phyloP scores from a whole-genome alignment of 441 rosid genomes.

The Gossypium davidsonii region DNA sequence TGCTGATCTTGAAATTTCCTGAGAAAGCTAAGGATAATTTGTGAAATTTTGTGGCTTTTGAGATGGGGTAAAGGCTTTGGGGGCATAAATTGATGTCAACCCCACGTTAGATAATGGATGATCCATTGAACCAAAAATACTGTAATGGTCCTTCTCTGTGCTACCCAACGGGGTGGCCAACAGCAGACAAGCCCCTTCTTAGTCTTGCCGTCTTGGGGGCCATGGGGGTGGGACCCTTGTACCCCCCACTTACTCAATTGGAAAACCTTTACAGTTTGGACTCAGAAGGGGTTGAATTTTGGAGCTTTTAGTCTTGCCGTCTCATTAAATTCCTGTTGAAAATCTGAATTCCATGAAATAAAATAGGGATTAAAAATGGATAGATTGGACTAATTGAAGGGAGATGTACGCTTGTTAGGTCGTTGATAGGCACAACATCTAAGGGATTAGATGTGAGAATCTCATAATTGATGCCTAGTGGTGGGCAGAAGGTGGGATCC shows the following conservation, averaged over 20 bases:
- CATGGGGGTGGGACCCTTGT: constrained; percentile 22
- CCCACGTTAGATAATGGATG: constrained; percentile 25
- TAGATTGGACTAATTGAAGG: neutral
- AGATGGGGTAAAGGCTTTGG: constrained; percentile 17
- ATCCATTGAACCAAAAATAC: constrained; percentile 29
- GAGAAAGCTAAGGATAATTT: constrained; percentile 9
- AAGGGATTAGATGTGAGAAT: constrained; percentile 1
- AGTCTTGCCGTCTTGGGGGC: constrained; percentile 20
- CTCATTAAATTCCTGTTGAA: constrained; percentile 11
- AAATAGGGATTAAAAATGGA: too few species aligned
- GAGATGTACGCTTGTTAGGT: neutral
- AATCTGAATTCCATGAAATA: neutral
- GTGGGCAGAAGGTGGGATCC: neutral
- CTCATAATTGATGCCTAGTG: constrained; percentile 16
- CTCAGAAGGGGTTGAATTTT: neutral
- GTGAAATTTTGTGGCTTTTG: constrained; percentile 13
- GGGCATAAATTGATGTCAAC: constrained; percentile 34
- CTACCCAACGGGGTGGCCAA: constrained; percentile 49
- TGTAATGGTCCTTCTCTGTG: constrained; percentile 39
- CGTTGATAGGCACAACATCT: neutral
- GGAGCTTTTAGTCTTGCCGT: neutral
- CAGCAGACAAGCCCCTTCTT: constrained; percentile 42
- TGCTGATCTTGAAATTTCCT: constrained; percentile 19
- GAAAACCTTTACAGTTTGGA: constrained; percentile 7
- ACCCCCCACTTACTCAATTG: neutral